Base-by-base conservation (phyloP, 768 basidiomycete genomes). In the Flagelloscypha sp. region DNA sequence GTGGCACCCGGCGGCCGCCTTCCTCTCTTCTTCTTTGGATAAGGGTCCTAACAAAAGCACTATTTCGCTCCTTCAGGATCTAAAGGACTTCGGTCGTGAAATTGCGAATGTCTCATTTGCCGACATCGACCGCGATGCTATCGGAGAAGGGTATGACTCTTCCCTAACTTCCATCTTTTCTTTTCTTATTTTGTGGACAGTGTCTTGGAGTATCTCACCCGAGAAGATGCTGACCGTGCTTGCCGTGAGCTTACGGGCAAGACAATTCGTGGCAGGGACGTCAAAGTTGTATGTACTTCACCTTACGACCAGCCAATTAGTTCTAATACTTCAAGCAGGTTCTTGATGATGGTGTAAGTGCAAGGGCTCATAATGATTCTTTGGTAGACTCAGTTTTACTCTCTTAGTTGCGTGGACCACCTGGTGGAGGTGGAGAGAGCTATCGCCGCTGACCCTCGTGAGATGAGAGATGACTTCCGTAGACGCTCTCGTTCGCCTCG, bases 51-150 rank as follows among this genome's bases (percentile, higher is more conserved):
- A 71, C 61, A 37, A 32, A 36, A n/a, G 32, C 43, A 54, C 62
- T 55, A 53, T 57, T 59, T 48, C 60, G 38, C 58, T 54, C 61
- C 51, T 56, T 51, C 70, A 98, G 94, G 94, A 98, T 56, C 66
- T 98, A 56, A 98, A 98, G 62, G 94, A 98, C 55, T 97, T 93
- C 43, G 94, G 92, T 48, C 87, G 94, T 42, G 82, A 89, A 52
- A 87, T 86, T 33, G 92, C 89, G 27, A 85, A 79, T 53, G 89
- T 97, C 39, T 87, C 85, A 13, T 97, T 85, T 50, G 90, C 94
- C 27, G 94, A 98, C 53, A 83, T 98, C 42, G 93, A 98, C 54
- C 81, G 89, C 24, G 82, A 92, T 52, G 56, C 58, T 43, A 77
- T 85, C 17, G 84, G 84, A 21, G 79, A 88, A 67, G 94, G 94